Conservation (phyloP, 2,329 filamentous ascomycete genomes). For the Cercospora janseana region DNA sequence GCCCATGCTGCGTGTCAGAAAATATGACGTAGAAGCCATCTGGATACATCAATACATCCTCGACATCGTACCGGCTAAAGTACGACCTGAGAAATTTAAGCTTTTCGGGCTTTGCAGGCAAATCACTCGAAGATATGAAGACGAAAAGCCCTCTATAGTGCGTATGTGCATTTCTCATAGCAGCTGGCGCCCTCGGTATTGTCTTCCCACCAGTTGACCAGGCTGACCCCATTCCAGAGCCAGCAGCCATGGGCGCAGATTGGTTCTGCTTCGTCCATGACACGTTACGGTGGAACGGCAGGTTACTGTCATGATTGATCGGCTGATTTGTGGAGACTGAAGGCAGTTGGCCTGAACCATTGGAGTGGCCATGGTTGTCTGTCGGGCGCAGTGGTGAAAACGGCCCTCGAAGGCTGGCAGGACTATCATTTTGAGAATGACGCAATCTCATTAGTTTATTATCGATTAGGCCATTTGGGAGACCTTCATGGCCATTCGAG, state of each 20-base stretch:
- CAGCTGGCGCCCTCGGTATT: background rate
- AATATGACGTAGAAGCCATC: constrained; percentile 6
- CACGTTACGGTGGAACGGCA: background rate
- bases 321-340: background rate
- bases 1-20: background rate
- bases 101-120: background rate
- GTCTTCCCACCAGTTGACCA: background rate
- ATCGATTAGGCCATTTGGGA: background rate
- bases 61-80: background rate
- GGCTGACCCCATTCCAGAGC: background rate
- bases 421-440: background rate
- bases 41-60: background rate
- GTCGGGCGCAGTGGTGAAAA: background rate
- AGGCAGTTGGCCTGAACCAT: background rate
- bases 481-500: background rate
- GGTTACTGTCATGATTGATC: background rate
- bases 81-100: background rate
- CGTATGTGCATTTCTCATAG: background rate
- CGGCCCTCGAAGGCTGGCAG: background rate
- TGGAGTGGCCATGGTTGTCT: background rate
- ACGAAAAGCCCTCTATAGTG: constrained; percentile 2
- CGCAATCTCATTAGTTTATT: background rate
- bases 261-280: background rate
- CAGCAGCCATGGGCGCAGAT: background rate
- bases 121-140: constrained; percentile 1